Evolutionary conservation across 805 yeast genomes (phyloP).

Genomic region (Cyberlindnera japonica): DNA sequence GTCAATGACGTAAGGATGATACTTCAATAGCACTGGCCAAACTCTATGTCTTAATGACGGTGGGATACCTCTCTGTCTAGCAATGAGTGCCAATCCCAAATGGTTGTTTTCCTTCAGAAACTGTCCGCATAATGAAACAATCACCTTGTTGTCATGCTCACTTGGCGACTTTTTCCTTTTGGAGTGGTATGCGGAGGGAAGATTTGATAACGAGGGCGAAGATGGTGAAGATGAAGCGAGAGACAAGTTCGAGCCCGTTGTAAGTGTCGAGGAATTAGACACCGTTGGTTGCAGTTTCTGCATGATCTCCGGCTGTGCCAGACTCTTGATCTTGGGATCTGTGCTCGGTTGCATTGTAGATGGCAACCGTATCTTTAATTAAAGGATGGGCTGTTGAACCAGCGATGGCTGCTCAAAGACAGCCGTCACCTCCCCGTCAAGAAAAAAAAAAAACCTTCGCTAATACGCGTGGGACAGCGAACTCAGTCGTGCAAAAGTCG

Average conservation of each 20-base stretch:
- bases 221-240: conserved; percentile 15
- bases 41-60: conserved; percentile 71
- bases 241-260: conserved; percentile 14
- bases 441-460: too few relatives aligned
- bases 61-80: conserved; percentile 83
- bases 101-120: conserved; percentile 60
- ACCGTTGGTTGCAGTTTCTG: conserved; percentile 18
- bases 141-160: conserved; percentile 5
- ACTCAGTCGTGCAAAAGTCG: too few relatives aligned
- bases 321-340: neutral
- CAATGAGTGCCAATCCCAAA: conserved; percentile 71
- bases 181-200: conserved; percentile 5
- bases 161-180: conserved; percentile 10
- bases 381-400: too few relatives aligned
- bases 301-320: conserved; percentile 12
- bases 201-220: conserved; percentile 8
- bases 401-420: too few relatives aligned
- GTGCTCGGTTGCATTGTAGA: neutral
- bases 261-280: conserved; percentile 20
- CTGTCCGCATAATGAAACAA: conserved; percentile 48
- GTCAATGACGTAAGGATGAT: conserved; percentile 78
- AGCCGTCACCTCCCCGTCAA: too few relatives aligned
- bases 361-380: too few relatives aligned
- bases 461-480: too few relatives aligned
- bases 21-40: conserved; percentile 80